Percentiles rank a stretch among this genome's conserved stretches.
These are phyloP conservation scores for Starmerella gropengiesseri DNA, from an alignment of 805 yeast species.

Conservation along the genomic window DNA sequence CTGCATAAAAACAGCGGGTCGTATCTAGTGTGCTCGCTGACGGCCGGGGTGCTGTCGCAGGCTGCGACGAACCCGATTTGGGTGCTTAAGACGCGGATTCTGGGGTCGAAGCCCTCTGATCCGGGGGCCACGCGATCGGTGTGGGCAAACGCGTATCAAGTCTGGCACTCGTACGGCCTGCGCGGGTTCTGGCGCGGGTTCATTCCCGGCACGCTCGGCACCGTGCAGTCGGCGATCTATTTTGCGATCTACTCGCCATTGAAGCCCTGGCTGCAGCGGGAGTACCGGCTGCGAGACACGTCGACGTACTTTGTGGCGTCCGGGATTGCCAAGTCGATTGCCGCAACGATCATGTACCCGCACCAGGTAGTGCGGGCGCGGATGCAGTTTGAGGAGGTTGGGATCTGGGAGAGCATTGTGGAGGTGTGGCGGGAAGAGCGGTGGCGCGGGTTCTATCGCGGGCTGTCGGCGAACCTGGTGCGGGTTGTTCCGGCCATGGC, in stretches of 20 bases:
- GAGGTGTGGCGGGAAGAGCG: slow-evolving; percentile 45
- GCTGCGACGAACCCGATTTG: slow-evolving; percentile 83
- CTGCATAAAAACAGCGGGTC: neutral
- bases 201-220: slow-evolving; percentile 64
- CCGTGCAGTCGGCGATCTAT: slow-evolving; percentile 81
- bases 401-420: slow-evolving; percentile 30
- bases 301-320: slow-evolving; percentile 53
- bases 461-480: slow-evolving; percentile 62
- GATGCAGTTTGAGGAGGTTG: slow-evolving; percentile 40
- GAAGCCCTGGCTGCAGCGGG: slow-evolving; percentile 33
- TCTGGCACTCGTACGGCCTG: slow-evolving; percentile 47
- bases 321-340: slow-evolving; percentile 53
- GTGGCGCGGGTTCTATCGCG: slow-evolving; percentile 64
- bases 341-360: slow-evolving; percentile 67
- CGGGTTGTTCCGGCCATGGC: slow-evolving; percentile 91
- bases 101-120: slow-evolving; percentile 37
- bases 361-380: slow-evolving; percentile 71
- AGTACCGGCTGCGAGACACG: slow-evolving; percentile 15
- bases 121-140: slow-evolving; percentile 48
- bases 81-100: slow-evolving; percentile 85
- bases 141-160: slow-evolving; percentile 41
- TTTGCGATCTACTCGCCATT: slow-evolving; percentile 74
- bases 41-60: slow-evolving; percentile 69
- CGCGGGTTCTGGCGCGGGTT: slow-evolving; percentile 62
- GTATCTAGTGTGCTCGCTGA: slow-evolving; percentile 41